A percentile compares a stretch with the other conserved stretches of the same genome.
These are phyloP conservation scores for Venturia carpophila DNA, from an alignment of 2,329 filamentous ascomycete species.

Conservation along the genomic window DNA sequence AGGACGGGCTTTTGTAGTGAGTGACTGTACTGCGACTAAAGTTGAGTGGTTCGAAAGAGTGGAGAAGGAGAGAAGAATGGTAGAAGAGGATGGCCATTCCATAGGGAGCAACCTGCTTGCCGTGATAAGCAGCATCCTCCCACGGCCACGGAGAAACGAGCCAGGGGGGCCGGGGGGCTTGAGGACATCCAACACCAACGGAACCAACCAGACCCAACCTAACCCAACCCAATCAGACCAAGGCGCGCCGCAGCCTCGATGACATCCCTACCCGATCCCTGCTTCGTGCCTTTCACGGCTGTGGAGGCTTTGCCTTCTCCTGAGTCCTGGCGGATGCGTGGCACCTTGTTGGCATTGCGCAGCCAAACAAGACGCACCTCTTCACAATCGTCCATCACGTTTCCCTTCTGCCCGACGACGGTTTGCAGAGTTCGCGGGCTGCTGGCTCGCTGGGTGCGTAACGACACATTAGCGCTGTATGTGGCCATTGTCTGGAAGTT, in stretches of 20 bases:
- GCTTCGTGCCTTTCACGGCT: neutral
- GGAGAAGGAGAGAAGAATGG: neutral
- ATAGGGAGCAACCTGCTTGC: constrained; percentile 3
- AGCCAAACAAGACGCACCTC: neutral
- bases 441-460: constrained; percentile 1
- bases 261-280: neutral
- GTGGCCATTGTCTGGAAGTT: neutral
- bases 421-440: neutral
- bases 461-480: neutral
- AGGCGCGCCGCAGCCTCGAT: neutral
- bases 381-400: neutral
- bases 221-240: neutral
- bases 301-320: neutral
- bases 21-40: neutral
- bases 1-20: constrained; percentile 8
- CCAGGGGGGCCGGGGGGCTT: constrained; percentile 4
- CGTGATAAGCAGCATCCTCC: neutral
- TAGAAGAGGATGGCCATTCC: neutral
- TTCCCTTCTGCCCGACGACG: neutral
- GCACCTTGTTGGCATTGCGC: neutral
- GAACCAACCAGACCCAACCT: neutral
- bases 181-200: neutral
- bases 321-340: neutral
- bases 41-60: constrained; percentile 1
- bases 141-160: neutral